Evolutionary conservation across 257 asterid genomes (phyloP).

Genomic region (Vinca minor): DNA sequence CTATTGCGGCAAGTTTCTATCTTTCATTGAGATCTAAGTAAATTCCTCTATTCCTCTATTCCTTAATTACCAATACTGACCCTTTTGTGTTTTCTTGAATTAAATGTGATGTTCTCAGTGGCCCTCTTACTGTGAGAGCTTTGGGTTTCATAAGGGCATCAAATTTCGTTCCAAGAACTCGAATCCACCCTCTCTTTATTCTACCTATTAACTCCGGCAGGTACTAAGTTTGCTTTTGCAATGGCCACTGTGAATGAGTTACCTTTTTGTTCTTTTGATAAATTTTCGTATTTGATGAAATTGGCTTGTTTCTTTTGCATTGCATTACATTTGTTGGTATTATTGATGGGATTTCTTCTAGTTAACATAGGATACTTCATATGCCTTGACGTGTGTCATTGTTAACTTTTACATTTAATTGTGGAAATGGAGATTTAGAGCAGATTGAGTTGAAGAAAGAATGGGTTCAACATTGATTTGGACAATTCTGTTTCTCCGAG

Average conservation of each 20-base stretch:
- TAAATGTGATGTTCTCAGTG: constrained; percentile 32
- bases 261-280: neutral
- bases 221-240: constrained; percentile 17
- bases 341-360: neutral
- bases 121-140: constrained; percentile 37
- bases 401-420: neutral
- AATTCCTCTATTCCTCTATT: neutral
- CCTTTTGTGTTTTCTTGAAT: constrained; percentile 8
- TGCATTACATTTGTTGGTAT: neutral
- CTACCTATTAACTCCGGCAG: constrained; percentile 41
- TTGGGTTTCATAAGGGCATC: constrained; percentile 34
- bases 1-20: constrained; percentile 35
- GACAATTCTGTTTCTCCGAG: neutral
- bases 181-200: constrained; percentile 20
- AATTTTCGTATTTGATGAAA: neutral
- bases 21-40: neutral
- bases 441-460: neutral
- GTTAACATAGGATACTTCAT: neutral
- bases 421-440: neutral
- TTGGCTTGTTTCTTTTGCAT: neutral
- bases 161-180: constrained; percentile 19
- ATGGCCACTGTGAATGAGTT: neutral
- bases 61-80: no score
- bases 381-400: neutral
- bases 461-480: neutral